phyloP scores from a whole-genome alignment of 2,329 filamentous ascomycete species.

The Bimuria novae-zelandiae region DNA sequence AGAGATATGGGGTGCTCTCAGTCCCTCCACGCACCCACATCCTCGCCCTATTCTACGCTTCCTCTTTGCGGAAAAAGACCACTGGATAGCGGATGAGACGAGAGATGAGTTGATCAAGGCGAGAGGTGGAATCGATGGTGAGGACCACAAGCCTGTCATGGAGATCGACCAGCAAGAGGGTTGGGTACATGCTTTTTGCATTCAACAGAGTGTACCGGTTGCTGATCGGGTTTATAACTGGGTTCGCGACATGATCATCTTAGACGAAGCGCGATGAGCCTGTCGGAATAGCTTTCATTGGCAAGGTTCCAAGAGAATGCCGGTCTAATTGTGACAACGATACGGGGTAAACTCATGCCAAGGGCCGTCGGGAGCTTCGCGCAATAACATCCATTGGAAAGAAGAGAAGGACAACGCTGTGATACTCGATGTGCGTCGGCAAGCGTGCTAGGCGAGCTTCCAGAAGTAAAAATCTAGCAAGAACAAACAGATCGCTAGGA shows the following conservation, averaged over 20 bases:
- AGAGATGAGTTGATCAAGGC: slow-evolving; percentile 59
- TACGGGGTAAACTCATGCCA: too few relatives aligned
- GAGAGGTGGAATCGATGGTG: slow-evolving; percentile 38
- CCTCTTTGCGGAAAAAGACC: slow-evolving; percentile 63
- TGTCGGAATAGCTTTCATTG: too few relatives aligned
- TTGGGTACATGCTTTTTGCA: slow-evolving; percentile 64
- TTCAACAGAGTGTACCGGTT: slow-evolving; percentile 55
- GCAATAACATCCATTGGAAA: too few relatives aligned
- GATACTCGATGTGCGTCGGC: too few relatives aligned
- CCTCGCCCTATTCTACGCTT: slow-evolving; percentile 57
- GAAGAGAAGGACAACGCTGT: too few relatives aligned
- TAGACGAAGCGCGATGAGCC: too few relatives aligned
- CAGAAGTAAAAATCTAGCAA: too few relatives aligned
- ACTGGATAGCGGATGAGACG: slow-evolving; percentile 65
- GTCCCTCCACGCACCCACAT: slow-evolving; percentile 29
- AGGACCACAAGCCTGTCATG: slow-evolving; percentile 22
- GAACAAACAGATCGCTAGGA: too few relatives aligned
- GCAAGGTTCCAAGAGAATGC: too few relatives aligned
- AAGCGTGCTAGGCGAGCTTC: too few relatives aligned
- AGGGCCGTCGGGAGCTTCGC: too few relatives aligned
- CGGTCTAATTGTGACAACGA: too few relatives aligned
- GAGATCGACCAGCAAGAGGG: slow-evolving; percentile 45
- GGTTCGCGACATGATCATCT: slow-evolving; percentile 52
- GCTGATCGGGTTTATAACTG: slow-evolving; percentile 57
- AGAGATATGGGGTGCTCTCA: slow-evolving; percentile 58